Evolutionary conservation across 2,329 filamentous ascomycete genomes (phyloP), one percentile per base, ranked within the genome.

Genomic region (Xylaria sp.): DNA sequence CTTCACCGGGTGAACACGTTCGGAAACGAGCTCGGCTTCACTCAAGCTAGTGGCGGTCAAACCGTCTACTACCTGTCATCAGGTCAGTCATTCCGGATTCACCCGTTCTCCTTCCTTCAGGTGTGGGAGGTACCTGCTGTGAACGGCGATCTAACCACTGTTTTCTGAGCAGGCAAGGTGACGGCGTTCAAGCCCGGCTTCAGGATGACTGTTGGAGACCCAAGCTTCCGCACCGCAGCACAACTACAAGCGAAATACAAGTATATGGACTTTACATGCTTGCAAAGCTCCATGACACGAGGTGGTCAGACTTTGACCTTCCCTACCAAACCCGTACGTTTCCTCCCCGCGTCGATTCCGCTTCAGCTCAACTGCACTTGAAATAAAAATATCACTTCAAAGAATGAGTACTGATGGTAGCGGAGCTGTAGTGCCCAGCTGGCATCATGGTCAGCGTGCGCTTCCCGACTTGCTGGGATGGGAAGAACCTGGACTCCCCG

Each of bases 41-140:
- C 72, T 3, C 56, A 64, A 2, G 76, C 76, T 4, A 74, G 58
- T 5, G 80, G 80, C 18, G 80, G 80, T 13, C 80, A 82, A 69
- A 81, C 80, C 1, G 81, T 82, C 31, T 82, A 82, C 76, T 82
- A 82, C 69, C 78, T 82, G 1, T 78, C 79, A 13, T 79, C 79
- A 61, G 76, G 76, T 69, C n/a, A 66, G 41, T 46, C 41, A 46
- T n/a, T n/a, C 6, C 57, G 31, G 46, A n/a, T 57, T 9, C 5
- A 59, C 39, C 18, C 8, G 18, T 25, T 2, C 20, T 51, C 23
- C 12, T n/a, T 18, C n/a, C 20, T 46, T 1, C 18, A 46, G n/a
- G 1, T 12, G 20, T 18, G 23, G 9, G 8, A n/a, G 20, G 1
- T 25, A 20, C 18, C 37, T 48, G 39, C 25, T 5, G 25, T 20